These are phyloP conservation scores for Carex sylvatica DNA, from an alignment of 202 grass and related monocot genomes.

Conservation along the genomic window DNA sequence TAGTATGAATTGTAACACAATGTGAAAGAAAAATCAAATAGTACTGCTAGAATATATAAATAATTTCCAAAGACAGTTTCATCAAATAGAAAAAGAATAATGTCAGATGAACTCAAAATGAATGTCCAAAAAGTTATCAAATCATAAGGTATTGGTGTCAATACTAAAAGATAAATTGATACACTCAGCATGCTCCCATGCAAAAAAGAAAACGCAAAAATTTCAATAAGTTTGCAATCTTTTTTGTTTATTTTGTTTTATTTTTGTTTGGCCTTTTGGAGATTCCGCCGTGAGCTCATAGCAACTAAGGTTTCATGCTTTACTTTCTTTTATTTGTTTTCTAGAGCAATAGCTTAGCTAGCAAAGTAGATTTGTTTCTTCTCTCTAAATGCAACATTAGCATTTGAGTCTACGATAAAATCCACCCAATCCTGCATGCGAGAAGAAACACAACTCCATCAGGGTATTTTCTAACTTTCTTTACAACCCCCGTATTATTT, in stretches of 20 bases:
- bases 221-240: neutral
- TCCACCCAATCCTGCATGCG: constrained; percentile 28
- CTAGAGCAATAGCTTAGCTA: constrained; percentile 24
- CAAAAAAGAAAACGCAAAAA: constrained; percentile 1
- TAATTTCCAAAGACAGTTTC: neutral
- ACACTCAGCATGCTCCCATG: neutral
- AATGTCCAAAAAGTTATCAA: neutral
- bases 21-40: neutral
- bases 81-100: neutral
- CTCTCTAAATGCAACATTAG: constrained; percentile 25
- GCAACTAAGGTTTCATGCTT: constrained; percentile 25
- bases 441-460: constrained; percentile 29
- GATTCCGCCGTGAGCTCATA: constrained; percentile 6
- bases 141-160: neutral
- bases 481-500: constrained; percentile 9
- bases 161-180: neutral
- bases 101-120: neutral
- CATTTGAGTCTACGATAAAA: constrained; percentile 32
- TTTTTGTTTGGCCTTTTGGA: constrained; percentile 17
- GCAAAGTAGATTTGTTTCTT: constrained; percentile 23
- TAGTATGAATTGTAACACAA: neutral
- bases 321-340: constrained; percentile 21
- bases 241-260: constrained; percentile 15
- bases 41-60: neutral
- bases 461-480: constrained; percentile 20